A percentile compares a stretch with the other conserved stretches of the same genome.
Conservation (phyloP, 768 basidiomycete genomes). For the Phaeotremella skinneri region DNA sequence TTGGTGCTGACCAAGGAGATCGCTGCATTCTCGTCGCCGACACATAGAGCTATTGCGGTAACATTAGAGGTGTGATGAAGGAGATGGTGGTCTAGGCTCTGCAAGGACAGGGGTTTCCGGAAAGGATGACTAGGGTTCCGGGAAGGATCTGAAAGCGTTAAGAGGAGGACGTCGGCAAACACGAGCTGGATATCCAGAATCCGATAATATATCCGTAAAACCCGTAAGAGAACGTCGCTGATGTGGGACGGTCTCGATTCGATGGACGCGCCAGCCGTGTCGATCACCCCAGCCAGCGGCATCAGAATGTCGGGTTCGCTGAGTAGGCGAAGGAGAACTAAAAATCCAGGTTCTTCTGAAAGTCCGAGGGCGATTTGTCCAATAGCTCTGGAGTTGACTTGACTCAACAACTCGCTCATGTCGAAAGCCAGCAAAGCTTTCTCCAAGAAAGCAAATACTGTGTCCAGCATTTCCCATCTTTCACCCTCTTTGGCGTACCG, state of each 20-base stretch:
- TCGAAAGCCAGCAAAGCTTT: slow-evolving; percentile 77
- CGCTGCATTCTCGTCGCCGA: slow-evolving; percentile 67
- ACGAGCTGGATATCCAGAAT: slow-evolving; percentile 81
- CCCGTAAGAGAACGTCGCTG: slow-evolving; percentile 70
- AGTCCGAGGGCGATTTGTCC: slow-evolving; percentile 43
- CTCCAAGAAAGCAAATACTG: slow-evolving; percentile 80
- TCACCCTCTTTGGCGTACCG: slow-evolving; percentile 74
- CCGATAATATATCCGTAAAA: slow-evolving; percentile 75
- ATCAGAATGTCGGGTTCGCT: slow-evolving; percentile 69
- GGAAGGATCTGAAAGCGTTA: slow-evolving; percentile 62
- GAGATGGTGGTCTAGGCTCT: slow-evolving; percentile 44
- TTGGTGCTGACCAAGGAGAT: slow-evolving; percentile 72
- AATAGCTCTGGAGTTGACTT: slow-evolving; percentile 39
- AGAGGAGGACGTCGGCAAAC: slow-evolving; percentile 83
- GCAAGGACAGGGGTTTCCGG: slow-evolving; percentile 28
- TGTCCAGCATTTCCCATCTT: slow-evolving; percentile 80
- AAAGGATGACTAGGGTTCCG: slow-evolving; percentile 55
- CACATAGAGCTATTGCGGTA: slow-evolving; percentile 77
- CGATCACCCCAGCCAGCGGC: slow-evolving; percentile 72
- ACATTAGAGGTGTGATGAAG: slow-evolving; percentile 59
- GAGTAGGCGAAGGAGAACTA: slow-evolving; percentile 74
- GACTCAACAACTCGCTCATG: slow-evolving; percentile 66
- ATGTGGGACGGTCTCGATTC: slow-evolving; percentile 57
- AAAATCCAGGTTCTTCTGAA: slow-evolving; percentile 76
- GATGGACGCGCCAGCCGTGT: slow-evolving; percentile 74